These are phyloP conservation scores for Carex parvula DNA, from an alignment of 176 grass and related monocot genomes.

Conservation along the genomic window DNA sequence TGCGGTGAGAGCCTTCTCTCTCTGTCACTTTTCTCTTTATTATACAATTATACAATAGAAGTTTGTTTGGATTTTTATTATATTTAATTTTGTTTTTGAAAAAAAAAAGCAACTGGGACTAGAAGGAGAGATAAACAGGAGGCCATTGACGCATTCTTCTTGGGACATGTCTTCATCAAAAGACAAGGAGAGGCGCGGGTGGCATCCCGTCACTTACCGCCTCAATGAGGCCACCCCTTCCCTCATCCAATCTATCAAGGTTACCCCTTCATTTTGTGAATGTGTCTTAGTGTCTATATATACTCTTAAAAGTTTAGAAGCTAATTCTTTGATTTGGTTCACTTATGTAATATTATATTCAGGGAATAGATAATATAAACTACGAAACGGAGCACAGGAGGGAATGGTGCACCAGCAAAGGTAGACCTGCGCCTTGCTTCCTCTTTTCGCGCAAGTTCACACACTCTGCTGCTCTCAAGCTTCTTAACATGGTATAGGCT, in stretches of 20 bases:
- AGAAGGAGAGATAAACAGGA: constrained; percentile 87
- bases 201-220: constrained; percentile 97
- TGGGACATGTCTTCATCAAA: constrained; percentile 96
- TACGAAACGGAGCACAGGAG: constrained; percentile 93
- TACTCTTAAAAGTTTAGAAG: background rate
- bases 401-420: constrained; percentile 85
- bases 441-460: constrained; percentile 97
- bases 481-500: constrained; percentile 56
- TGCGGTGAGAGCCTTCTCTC: constrained; percentile 52
- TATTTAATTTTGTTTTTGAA: background rate
- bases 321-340: constrained; percentile 18
- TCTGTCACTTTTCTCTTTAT: constrained; percentile 12
- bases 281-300: background rate
- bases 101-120: constrained; percentile 72
- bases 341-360: constrained; percentile 24
- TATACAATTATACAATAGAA: background rate
- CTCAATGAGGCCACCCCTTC: constrained; percentile 69
- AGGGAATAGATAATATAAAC: constrained; percentile 92
- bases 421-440: constrained; percentile 76
- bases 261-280: constrained; percentile 20
- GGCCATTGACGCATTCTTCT: constrained; percentile 74
- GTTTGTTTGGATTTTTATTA: constrained; percentile 2
- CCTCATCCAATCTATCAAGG: constrained; percentile 89
- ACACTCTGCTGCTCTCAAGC: constrained; percentile 64
- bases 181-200: constrained; percentile 79